Evolutionary conservation across 2,329 filamentous ascomycete genomes (phyloP).

Genomic region (Domatiomyces globalis): DNA sequence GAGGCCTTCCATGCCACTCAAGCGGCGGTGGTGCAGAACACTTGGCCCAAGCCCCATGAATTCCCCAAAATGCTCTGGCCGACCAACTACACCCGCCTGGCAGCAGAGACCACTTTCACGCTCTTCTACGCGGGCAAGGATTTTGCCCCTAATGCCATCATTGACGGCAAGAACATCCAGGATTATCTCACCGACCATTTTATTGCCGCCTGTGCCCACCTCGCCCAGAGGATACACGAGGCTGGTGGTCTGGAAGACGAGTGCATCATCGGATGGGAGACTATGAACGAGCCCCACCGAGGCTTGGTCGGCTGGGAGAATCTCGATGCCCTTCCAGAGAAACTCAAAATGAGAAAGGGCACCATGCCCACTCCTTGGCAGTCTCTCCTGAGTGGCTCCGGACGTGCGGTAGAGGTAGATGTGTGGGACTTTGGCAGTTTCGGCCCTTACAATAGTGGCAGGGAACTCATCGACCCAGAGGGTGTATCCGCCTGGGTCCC

Average conservation of each 20-base stretch:
- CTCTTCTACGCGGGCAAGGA: constrained; percentile 82
- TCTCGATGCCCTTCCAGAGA: constrained; percentile 63
- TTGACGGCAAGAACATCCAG: constrained; percentile 89
- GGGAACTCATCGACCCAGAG: constrained; percentile 70
- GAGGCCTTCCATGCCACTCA: constrained; percentile 72
- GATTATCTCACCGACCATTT: constrained; percentile 87
- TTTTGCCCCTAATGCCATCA: constrained; percentile 90
- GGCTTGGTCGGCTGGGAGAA: constrained; percentile 75
- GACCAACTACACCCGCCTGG: constrained; percentile 84
- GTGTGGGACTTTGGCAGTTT: constrained; percentile 89
- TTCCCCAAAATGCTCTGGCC: constrained; percentile 99
- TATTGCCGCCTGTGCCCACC: constrained; percentile 60
- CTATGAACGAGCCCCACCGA: constrained; percentile 84
- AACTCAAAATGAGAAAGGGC: constrained; percentile 83
- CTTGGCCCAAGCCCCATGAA: constrained; percentile 65
- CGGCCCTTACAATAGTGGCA: constrained; percentile 80
- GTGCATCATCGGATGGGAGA: constrained; percentile 90
- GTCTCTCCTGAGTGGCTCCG: constrained; percentile 79
- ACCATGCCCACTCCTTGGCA: constrained; percentile 92
- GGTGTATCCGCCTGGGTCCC: constrained; percentile 76
- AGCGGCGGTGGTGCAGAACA: constrained; percentile 89
- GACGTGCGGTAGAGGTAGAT: constrained; percentile 75
- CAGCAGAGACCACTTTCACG: constrained; percentile 81
- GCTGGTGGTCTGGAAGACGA: constrained; percentile 78
- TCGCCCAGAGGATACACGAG: constrained; percentile 74